phyloP scores from a whole-genome alignment of 306 rosid genomes.

The Trifolium fragiferum region DNA sequence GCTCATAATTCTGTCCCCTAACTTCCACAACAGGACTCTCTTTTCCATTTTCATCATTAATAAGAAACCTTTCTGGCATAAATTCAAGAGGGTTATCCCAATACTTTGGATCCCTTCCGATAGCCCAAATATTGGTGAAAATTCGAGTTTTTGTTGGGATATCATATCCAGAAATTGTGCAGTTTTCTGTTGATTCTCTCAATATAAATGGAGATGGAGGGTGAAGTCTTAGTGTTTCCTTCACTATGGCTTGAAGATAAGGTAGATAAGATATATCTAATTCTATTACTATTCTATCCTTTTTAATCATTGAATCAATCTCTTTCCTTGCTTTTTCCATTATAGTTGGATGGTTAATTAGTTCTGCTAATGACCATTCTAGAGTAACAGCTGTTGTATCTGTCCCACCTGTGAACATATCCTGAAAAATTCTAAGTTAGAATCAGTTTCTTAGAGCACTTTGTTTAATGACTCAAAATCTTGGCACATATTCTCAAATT shows the following conservation, averaged over 20 bases:
- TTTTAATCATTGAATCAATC: constrained; percentile 56
- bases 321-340: constrained; percentile 74
- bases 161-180: constrained; percentile 54
- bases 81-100: constrained; percentile 65
- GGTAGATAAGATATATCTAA: constrained; percentile 63
- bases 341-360: constrained; percentile 63
- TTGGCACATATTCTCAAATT: background rate
- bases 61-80: constrained; percentile 60
- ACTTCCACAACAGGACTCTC: constrained; percentile 46
- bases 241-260: constrained; percentile 48
- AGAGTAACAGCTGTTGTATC: constrained; percentile 52
- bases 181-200: constrained; percentile 62
- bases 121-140: constrained; percentile 70
- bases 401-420: constrained; percentile 66
- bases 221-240: constrained; percentile 69
- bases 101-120: constrained; percentile 62
- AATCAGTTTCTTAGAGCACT: background rate
- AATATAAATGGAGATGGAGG: constrained; percentile 67
- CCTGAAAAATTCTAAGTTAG: constrained; percentile 37
- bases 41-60: constrained; percentile 23
- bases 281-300: constrained; percentile 52
- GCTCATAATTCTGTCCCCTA: constrained; percentile 63
- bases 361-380: constrained; percentile 69
- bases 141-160: constrained; percentile 60
- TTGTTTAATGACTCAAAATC: background rate